Evolutionary conservation across 495 filamentous ascomycete genomes (phyloP), one percentile per base, ranked within the genome.

Genomic region (Xylaria longipes): DNA sequence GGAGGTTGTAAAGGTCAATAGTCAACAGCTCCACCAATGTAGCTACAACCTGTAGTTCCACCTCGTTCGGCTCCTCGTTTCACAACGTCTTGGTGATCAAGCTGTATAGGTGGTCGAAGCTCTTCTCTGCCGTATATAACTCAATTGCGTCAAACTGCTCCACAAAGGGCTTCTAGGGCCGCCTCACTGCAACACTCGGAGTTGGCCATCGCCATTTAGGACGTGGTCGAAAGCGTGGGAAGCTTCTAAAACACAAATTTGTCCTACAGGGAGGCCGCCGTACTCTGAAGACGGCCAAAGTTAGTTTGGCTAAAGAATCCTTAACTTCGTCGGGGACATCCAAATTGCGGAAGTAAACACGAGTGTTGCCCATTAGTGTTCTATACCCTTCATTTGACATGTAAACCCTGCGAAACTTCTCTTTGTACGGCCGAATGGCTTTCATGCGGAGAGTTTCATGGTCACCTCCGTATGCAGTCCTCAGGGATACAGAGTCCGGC

Each of bases 11-110:
- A 1, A 50, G 46, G n/a, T 50, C 46, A 6, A 50, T 50, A 8
- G 46, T 50, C 46, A 50, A 50, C n/a, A 50, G n/a, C 46, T 50
- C 46, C n/a, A 50, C 46, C n/a, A 50, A 50, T 8, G 46, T 50
- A 50, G 46, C 46, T 22, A 50, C 46, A 3, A 50, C 46, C 46
- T 50, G 46, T 50, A 50, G n/a, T 50, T 50, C 46, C 6, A 50
- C 8, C 7, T 25, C 46, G n/a, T 11, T 50, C n/a, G 46, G n/a
- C n/a, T 50, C 46, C n/a, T 50, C 46, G 8, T 22, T 22, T 0
- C 46, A n/a, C n/a, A 50, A 9, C 8, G 46, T 50, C n/a, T 50
- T 50, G 46, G 46, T 50, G 1, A 50, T 50, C 46, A 50, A 22
- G 46, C 46, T 50, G 46, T 50, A 50, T 25, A 50, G n/a, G 8